phyloP scores from a whole-genome alignment of 2,329 filamentous ascomycete genomes.

The Alternaria panax region DNA sequence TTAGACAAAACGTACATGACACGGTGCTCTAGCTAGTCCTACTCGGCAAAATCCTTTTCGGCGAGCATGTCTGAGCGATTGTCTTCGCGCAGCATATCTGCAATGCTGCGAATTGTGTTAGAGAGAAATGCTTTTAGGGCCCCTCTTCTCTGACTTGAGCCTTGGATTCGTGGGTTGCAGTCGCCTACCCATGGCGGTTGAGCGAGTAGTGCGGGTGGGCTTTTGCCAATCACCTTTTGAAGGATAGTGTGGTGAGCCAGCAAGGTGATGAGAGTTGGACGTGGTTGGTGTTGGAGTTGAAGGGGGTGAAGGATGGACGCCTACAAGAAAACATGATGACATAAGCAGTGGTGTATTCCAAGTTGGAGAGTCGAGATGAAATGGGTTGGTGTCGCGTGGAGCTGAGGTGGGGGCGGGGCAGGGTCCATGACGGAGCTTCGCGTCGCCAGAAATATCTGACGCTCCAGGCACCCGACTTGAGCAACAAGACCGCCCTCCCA shows the following conservation, averaged over 20 bases:
- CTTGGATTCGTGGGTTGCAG: neutral
- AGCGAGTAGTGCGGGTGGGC: neutral
- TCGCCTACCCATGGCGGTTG: neutral
- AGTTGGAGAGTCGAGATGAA: neutral
- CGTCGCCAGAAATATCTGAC: conserved; percentile 22
- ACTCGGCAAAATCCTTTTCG: no score
- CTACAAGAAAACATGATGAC: no score
- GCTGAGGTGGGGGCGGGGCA: conserved; percentile 35
- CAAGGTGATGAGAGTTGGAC: neutral
- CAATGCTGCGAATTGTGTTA: no score
- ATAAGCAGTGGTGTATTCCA: neutral
- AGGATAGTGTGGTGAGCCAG: neutral
- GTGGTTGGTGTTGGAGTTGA: neutral
- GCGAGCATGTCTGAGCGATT: no score
- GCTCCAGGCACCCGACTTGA: conserved; percentile 21
- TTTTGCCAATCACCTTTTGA: neutral
- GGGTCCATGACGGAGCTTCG: conserved; percentile 23
- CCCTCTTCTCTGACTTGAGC: no score
- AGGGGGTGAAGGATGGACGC: no score
- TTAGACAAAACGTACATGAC: no score
- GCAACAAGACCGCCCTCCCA: neutral
- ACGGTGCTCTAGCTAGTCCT: no score
- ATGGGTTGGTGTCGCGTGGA: conserved; percentile 2
- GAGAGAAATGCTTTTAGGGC: no score
- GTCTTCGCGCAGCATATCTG: no score